Conservation (phyloP, 331 rosid genomes). For the Rhamnella rubrinervis region DNA sequence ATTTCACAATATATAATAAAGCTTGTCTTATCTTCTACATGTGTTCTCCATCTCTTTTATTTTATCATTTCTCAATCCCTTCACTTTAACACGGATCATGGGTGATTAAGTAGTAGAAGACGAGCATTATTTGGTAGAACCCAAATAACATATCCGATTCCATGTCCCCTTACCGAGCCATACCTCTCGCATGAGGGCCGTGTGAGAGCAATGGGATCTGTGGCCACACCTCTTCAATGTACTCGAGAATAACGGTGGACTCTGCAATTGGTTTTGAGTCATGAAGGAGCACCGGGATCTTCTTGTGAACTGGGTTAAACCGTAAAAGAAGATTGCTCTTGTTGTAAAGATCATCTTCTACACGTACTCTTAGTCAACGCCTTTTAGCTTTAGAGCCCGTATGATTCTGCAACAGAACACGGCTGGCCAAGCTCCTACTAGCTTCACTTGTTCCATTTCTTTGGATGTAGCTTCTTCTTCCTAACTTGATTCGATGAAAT, state of each 20-base stretch:
- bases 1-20: too few relatives aligned
- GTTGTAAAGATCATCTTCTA: conserved; percentile 29
- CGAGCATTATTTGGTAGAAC: too few relatives aligned
- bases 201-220: conserved; percentile 21
- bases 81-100: too few relatives aligned
- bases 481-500: neutral
- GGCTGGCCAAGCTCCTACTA: conserved; percentile 30
- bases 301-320: conserved; percentile 24
- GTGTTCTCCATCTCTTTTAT: too few relatives aligned
- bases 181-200: conserved; percentile 27
- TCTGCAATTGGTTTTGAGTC: conserved; percentile 22
- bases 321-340: conserved; percentile 29
- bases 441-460: conserved; percentile 31
- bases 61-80: too few relatives aligned
- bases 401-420: conserved; percentile 20
- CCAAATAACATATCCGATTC: too few relatives aligned
- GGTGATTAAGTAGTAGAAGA: too few relatives aligned
- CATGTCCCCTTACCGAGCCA: conserved; percentile 8
- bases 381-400: conserved; percentile 37
- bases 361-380: conserved; percentile 23
- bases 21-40: too few relatives aligned
- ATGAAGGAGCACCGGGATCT: conserved; percentile 29
- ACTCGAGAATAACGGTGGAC: conserved; percentile 30
- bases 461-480: neutral
- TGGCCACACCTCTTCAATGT: conserved; percentile 36